phyloP scores from a whole-genome alignment of 805 yeast genomes.

The Tetrapisispora nanseiensis region DNA sequence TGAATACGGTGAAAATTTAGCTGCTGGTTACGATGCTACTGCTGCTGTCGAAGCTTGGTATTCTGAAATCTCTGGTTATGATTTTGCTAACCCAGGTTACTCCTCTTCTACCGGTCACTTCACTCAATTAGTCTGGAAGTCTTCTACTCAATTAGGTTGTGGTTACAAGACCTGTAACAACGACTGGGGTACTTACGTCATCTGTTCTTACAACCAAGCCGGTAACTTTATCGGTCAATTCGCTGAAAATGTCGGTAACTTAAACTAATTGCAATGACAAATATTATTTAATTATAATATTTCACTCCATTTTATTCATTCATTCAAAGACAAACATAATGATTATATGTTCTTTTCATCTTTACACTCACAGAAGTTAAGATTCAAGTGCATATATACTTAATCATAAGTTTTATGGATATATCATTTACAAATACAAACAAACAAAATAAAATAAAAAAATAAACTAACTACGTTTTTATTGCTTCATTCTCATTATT shows the following conservation, averaged over 20 bases:
- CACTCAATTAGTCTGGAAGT: constrained; percentile 65
- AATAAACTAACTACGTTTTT: too few relatives aligned
- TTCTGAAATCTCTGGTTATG: constrained; percentile 46
- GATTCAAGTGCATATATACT: too few relatives aligned
- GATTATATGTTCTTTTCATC: neutral
- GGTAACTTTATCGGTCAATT: constrained; percentile 37
- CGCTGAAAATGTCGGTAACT: constrained; percentile 9
- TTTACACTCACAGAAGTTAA: neutral
- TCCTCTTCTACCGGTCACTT: constrained; percentile 49
- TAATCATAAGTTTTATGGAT: too few relatives aligned
- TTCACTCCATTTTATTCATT: neutral
- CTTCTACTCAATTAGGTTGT: constrained; percentile 55
- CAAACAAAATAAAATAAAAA: too few relatives aligned
- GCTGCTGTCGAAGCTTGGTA: constrained; percentile 61
- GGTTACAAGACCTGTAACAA: constrained; percentile 22
- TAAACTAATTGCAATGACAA: constrained; percentile 1
- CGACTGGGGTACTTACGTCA: constrained; percentile 36
- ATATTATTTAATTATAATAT: too few relatives aligned
- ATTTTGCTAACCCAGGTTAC: constrained; percentile 29
- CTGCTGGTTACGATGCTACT: constrained; percentile 41
- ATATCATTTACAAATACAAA: too few relatives aligned
- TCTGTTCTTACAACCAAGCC: constrained; percentile 55
- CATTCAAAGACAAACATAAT: neutral
- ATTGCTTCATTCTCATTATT: too few relatives aligned
- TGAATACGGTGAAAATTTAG: constrained; percentile 65